phyloP scores from a whole-genome alignment of 352 stramenopile genomes.

The Pythium aristosporum region DNA sequence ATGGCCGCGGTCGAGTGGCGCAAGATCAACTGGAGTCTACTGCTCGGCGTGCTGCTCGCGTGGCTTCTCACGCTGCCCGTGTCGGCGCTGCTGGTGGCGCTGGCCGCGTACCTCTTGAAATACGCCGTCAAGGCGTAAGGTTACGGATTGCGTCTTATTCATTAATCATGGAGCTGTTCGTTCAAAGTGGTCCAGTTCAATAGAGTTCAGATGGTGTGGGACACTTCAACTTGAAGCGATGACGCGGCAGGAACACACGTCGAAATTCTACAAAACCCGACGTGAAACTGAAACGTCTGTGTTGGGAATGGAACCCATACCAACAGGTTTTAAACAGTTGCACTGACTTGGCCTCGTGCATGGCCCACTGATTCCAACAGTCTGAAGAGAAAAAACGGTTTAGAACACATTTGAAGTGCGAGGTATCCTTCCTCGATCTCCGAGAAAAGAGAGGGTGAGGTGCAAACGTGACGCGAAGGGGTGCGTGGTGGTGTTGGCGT shows the following conservation, averaged over 20 bases:
- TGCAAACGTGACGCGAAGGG: constrained; percentile 25
- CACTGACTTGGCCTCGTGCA: not conserved
- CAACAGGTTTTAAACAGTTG: constrained; percentile 23
- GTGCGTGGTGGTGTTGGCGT: constrained; percentile 4
- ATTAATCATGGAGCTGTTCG: not conserved
- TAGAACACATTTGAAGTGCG: constrained; percentile 11
- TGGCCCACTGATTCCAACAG: constrained; percentile 5
- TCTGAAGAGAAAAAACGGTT: constrained; percentile 18
- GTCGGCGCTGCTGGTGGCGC: constrained; percentile 16
- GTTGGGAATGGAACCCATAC: no score
- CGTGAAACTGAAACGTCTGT: not conserved
- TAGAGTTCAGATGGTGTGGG: constrained; percentile 12
- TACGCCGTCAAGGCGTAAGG: constrained; percentile 3
- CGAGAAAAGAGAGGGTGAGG: constrained; percentile 14
- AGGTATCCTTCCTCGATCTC: constrained; percentile 12
- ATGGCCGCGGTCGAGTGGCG: constrained; percentile 27
- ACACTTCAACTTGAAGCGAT: constrained; percentile 31
- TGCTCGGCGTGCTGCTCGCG: constrained; percentile 23
- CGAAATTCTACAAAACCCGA: constrained; percentile 5
- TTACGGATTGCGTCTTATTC: not conserved
- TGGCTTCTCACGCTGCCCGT: constrained; percentile 37
- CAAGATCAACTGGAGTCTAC: constrained; percentile 31
- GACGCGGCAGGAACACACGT: constrained; percentile 18
- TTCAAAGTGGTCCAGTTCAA: not conserved
- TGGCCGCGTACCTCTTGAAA: constrained; percentile 21